Conservation (phyloP, 768 basidiomycete species). For the Pholiota conissans region DNA sequence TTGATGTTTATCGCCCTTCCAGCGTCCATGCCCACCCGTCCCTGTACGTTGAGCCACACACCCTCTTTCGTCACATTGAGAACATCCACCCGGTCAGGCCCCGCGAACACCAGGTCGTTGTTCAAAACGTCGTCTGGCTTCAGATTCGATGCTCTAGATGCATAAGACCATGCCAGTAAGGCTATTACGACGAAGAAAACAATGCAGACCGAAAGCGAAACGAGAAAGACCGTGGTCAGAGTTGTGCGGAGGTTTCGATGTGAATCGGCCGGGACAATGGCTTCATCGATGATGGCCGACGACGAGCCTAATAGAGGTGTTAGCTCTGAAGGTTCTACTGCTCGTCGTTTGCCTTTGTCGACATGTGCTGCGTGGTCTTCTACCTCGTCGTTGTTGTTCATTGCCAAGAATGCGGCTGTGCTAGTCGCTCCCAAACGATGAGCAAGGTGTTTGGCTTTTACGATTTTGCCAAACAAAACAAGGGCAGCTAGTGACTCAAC, state of each 20-base stretch:
- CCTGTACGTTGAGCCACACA: slow-evolving; percentile 62
- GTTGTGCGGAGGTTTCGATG: slow-evolving; percentile 34
- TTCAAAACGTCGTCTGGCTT: slow-evolving; percentile 61
- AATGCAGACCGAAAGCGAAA: slow-evolving; percentile 52
- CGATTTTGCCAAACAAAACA: not conserved
- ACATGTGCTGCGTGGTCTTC: slow-evolving; percentile 2
- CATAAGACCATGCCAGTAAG: slow-evolving; percentile 67
- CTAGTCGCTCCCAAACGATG: not conserved
- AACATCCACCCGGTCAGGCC: slow-evolving; percentile 63
- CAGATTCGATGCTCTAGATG: slow-evolving; percentile 49
- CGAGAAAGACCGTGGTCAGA: slow-evolving; percentile 54
- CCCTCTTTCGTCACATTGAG: slow-evolving; percentile 59
- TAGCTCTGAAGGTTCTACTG: slow-evolving; percentile 44
- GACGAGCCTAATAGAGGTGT: slow-evolving; percentile 51
- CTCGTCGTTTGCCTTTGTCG: slow-evolving; percentile 60
- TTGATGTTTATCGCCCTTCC: slow-evolving; percentile 60
- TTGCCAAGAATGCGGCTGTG: not conserved
- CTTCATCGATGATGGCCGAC: slow-evolving; percentile 33
- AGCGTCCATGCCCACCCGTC: slow-evolving; percentile 66
- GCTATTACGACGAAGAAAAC: slow-evolving; percentile 41
- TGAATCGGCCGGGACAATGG: slow-evolving; percentile 21
- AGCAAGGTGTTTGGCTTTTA: not conserved
- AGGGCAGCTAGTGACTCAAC: too few relatives aligned
- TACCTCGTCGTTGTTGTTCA: not conserved
- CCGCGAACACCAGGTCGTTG: slow-evolving; percentile 52